A percentile compares a stretch with the other conserved stretches of the same genome.
Evolutionary conservation across 148 eudicot genomes (phyloP).

Genomic region (Bassia scoparia): DNA sequence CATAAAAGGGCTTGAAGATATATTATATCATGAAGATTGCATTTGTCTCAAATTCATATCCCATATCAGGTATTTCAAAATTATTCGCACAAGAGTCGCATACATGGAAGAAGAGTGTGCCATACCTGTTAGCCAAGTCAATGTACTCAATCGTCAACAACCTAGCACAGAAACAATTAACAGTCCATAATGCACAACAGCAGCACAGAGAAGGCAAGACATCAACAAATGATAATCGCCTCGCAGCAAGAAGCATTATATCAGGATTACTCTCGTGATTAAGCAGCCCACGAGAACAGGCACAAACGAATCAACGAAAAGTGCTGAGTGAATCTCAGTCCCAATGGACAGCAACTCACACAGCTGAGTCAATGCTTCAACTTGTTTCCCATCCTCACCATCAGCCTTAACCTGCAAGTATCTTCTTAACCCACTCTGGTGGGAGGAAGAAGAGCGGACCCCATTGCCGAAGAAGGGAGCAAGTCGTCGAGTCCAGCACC

Average conservation of each 20-base stretch:
- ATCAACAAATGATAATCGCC: slow-evolving; percentile 91
- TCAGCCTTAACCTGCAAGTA: slow-evolving; percentile 83
- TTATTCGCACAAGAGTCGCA: too few relatives aligned
- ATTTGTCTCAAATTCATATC: too few relatives aligned
- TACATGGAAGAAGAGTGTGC: too few relatives aligned
- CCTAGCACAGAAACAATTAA: slow-evolving; percentile 79
- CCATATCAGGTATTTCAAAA: too few relatives aligned
- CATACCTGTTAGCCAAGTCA: slow-evolving; percentile 97
- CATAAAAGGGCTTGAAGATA: too few relatives aligned
- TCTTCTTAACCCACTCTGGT: slow-evolving; percentile 91
- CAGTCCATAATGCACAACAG: slow-evolving; percentile 97
- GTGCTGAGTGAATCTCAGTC: slow-evolving; percentile 88
- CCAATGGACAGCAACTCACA: slow-evolving; percentile 91
- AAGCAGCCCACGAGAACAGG: slow-evolving; percentile 86
- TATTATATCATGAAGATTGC: too few relatives aligned
- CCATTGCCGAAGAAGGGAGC: slow-evolving; percentile 76
- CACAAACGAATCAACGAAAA: slow-evolving; percentile 84
- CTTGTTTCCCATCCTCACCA: slow-evolving; percentile 92
- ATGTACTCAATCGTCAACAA: slow-evolving; percentile 88
- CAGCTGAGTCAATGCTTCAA: slow-evolving; percentile 89
- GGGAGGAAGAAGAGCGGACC: slow-evolving; percentile 72
- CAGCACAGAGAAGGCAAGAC: slow-evolving; percentile 89
- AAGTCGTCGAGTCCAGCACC: slow-evolving; percentile 95
- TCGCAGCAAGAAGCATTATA: slow-evolving; percentile 91
- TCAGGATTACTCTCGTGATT: slow-evolving; percentile 95